Base-by-base conservation (phyloP, 2,329 filamentous ascomycete species). In the Beauveria australis region DNA sequence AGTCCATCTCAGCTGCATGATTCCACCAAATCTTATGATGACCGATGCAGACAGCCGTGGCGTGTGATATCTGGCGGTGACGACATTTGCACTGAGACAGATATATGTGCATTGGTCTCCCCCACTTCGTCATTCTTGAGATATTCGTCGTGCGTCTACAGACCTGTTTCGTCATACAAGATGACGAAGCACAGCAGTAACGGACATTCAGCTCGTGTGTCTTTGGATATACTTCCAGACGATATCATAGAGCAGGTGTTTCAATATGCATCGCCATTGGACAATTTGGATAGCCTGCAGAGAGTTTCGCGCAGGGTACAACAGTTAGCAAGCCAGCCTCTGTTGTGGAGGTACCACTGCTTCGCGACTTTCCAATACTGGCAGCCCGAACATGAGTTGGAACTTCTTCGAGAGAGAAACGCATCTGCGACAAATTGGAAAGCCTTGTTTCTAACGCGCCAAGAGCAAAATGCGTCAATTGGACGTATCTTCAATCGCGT, bases 211-310 rank as follows among this genome's bases (percentile, higher is more conserved):
- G 22, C n/a, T 12, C 61, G 73, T 71, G 53, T 69, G 12, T 73
- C 73, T 43, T 67, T 83, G 60, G 71, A 76, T 44, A 66, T 70
- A 59, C 78, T 94, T 41, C 92, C 92, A 46, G 89, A 93, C 73
- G 94, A 99, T 77, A 83, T 97, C 64, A 80, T 97, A 67, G 85
- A 91, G 70, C 82, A 87, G 58, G 89, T 97, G 65, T 80, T 97
- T 65, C 79, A 81, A 64, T 85, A 85, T 69, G 71, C 75, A 70
- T 84, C 74, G 69, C 87, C 81, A 65, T 78, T 78, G 61, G 80
- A 87, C 63, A 79, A 78, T 53, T 71, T 86, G 44, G 58, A 65
- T 16, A 72, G 68, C 60, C 67, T 86, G 43, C 78, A 83, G 63
- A 71, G 73, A 28, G 79, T 88, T 12, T 90, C 83, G 24, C 83